Evolutionary conservation across 805 yeast species (phyloP), one percentile per base, ranked within the genome.

Genomic region (Cyberlindnera galapagoensis): DNA sequence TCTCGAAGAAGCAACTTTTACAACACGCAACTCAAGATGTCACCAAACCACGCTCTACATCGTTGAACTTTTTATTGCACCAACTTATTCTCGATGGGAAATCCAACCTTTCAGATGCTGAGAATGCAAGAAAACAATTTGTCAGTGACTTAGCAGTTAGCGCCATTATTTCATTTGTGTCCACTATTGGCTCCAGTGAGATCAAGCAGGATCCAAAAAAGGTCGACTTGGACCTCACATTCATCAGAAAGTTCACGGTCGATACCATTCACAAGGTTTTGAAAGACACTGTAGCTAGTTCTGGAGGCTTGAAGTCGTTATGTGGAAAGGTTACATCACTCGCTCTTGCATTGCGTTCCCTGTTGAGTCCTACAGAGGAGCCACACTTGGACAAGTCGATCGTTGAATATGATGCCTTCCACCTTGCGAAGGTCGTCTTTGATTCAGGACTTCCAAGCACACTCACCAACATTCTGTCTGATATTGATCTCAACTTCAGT

Each of bases 51-150:
- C 67, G 90, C 18, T 66, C 85, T 0, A 80, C 94, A 0, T 78
- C 90, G 1, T 56, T 88, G 39, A 84, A 86, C 51, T 74, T 83
- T 44, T 68, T 87, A 38, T 56, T 87, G 12, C 87, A 84, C 51
- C 87, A 81, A 47, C 64, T 88, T 30, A 55, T 87, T 3, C 76
- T 81, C 3, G 65, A 77, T 23, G 62, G 51, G 8, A 52, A 54
- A 1, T 55, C 57, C 4, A 47, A 49, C 15, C 39, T 58, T n/a
- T 43, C 56, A 9, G 60, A 59, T 2, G 49, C 59, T 9, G 74
- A 66, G 28, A 53, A 39, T 20, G 70, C 70, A 35, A 61, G 94
- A 57, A 66, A 71, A 42, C 59, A 60, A 14, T 63, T 76, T 0
- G 64, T 86, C 4, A 70, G 90, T 1, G 64, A 73, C 24, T 58